Evolutionary conservation across 75 land plant species (phyloP), one percentile per base, ranked within the genome.

Genomic region (Pinus tabuliformis): DNA sequence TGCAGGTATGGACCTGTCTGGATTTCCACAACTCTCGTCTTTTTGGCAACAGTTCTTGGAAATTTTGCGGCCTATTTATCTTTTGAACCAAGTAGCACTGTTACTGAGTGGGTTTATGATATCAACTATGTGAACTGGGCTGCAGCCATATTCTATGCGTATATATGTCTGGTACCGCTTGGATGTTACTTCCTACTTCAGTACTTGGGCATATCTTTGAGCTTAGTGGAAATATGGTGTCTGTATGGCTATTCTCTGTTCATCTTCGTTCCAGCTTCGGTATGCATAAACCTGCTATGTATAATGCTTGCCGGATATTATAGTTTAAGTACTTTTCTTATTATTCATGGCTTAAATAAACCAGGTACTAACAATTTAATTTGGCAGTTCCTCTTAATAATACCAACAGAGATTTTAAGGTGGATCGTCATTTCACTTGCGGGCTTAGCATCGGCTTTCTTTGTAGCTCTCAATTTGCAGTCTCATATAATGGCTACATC

Each of bases 161-260:
- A 88, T 72, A 74, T 82, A 26, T 12, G 83, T 30, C 18, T 82
- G 13, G 89, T 86, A 59, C 93, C 93, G 49, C 20, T 77, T 81
- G 89, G 80, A 65, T 89, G 81, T 74, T 91, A 88, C 80, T 89
- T 91, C 62, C 74, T 84, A 62, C 82, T 84, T 76, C 91, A 84
- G 73, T 91, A 89, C 73, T 58, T 88, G 80, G 93, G 89, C 45
- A 80, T 81, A 22, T 72, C 64, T 77, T 72, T 82, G 52, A 86
- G 89, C 65, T 85, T 91, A 36, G 62, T 91, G 54, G 83, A 83
- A 17, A 74, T 86, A 33, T 91, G 89, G 91, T 91, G 93, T 86
- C 63, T 91, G 84, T 91, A 88, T 88, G 93, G 93, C 54, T 91
- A 91, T 68, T 91, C 93, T 70, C 89, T 91, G 24, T 84, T 81